These are phyloP conservation scores for Umbelopsis sp. DNA, from an alignment of 192 early-diverging fungal species.

Conservation along the genomic window DNA sequence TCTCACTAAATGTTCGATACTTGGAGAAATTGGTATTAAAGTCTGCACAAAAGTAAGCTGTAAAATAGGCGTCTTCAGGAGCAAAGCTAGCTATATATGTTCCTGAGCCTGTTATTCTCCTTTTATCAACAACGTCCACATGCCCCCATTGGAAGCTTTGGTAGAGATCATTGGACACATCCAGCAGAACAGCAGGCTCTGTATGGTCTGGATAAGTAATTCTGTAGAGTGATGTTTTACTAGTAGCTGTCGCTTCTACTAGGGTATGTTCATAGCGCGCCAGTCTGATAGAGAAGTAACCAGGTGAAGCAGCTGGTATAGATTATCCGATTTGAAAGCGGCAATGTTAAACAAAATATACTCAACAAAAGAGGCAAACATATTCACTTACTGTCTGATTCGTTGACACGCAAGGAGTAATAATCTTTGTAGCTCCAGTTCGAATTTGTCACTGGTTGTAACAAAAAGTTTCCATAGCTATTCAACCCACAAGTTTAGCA, in stretches of 20 bases:
- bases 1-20: conserved; percentile 20
- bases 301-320: neutral
- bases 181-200: neutral
- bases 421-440: neutral
- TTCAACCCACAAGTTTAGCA: too few species aligned
- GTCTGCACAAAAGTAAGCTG: conserved; percentile 21
- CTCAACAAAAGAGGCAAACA: neutral
- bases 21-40: conserved; percentile 20
- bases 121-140: neutral
- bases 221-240: conserved; percentile 2
- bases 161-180: neutral
- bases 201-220: neutral
- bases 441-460: conserved; percentile 10
- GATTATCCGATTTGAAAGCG: neutral
- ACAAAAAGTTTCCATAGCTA: conserved; percentile 10
- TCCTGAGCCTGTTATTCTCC: neutral
- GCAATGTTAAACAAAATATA: neutral
- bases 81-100: neutral
- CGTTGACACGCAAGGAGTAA: neutral
- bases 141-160: neutral
- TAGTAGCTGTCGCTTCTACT: neutral
- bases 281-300: neutral
- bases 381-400: conserved; percentile 2
- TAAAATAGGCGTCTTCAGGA: conserved; percentile 6
- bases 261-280: neutral